Evolutionary conservation across 2,329 filamentous ascomycete species (phyloP), one percentile per base, ranked within the genome.

Genomic region (Alternaria atra): DNA sequence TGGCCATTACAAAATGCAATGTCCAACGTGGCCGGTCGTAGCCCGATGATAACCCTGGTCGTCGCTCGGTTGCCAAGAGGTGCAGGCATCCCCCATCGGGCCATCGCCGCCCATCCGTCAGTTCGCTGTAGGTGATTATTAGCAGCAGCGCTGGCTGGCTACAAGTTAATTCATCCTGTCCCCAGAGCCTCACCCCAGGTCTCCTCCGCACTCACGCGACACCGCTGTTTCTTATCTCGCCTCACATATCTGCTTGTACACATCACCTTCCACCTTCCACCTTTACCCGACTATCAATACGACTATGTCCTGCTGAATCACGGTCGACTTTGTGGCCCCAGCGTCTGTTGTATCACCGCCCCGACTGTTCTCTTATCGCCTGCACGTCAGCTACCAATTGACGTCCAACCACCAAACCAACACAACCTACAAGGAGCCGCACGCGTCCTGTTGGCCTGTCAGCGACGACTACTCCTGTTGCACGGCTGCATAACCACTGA

Each of bases 341-440:
- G 68, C 69, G 62, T 67, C 67, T 73, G 69, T 63, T 71, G 71
- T 74, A 72, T 64, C 70, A 75, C 73, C 66, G 63, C 59, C 66
- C 61, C 51, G 37, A 40, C 67, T 69, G 61, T 52, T 7, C 58
- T 71, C 74, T 76, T 78, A 77, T 78, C 75, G 68, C 70, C 68
- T 60, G 64, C 68, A 72, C 69, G 65, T 67, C 72, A 67, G 63
- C 73, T 65, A 69, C 75, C 72, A 77, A 77, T 78, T 68, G 68
- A 60, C 66, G 23, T 46, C 50, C 64, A 63, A 60, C 65, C 59
- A 60, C 67, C 58, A 66, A 60, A 66, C 66, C 61, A 66, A 44
- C 65, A 43, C 39, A 35, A 23, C 46, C 53, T 51, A 39, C 46
- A 54, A 66, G 17, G 68, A 73, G 66, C 70, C 65, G 67, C 71